Evolutionary conservation across 2,329 filamentous ascomycete species (phyloP).

Genomic region (Alternaria postmessia): DNA sequence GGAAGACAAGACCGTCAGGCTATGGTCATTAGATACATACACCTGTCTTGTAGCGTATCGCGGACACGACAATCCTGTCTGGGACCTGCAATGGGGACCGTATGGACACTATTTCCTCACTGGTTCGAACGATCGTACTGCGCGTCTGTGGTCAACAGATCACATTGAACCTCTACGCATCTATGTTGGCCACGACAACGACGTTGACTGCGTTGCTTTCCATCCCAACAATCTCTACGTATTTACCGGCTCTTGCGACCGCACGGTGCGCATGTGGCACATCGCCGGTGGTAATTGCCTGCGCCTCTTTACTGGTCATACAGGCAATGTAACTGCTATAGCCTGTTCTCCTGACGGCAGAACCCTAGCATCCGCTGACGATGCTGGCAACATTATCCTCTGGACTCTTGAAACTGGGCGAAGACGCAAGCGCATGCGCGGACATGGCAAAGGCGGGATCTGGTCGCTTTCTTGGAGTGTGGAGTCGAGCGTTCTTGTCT

Average conservation of each 20-base stretch:
- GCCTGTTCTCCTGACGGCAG: slow-evolving; percentile 88
- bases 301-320: slow-evolving; percentile 90
- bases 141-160: slow-evolving; percentile 90
- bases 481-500: slow-evolving; percentile 89
- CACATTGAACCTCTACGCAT: slow-evolving; percentile 88
- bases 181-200: slow-evolving; percentile 90
- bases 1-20: slow-evolving; percentile 83
- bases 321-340: slow-evolving; percentile 83
- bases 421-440: slow-evolving; percentile 89
- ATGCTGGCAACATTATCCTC: slow-evolving; percentile 86
- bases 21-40: slow-evolving; percentile 94
- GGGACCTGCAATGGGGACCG: slow-evolving; percentile 87
- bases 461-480: slow-evolving; percentile 93
- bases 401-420: slow-evolving; percentile 92
- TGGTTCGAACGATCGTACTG: slow-evolving; percentile 86
- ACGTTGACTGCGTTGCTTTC: slow-evolving; percentile 91
- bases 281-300: slow-evolving; percentile 87
- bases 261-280: slow-evolving; percentile 97
- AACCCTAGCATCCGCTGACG: slow-evolving; percentile 88
- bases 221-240: slow-evolving; percentile 94
- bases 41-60: slow-evolving; percentile 94
- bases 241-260: slow-evolving; percentile 92
- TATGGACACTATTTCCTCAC: slow-evolving; percentile 95
- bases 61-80: slow-evolving; percentile 88
- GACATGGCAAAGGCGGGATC: slow-evolving; percentile 91